Base-by-base conservation (phyloP, 176 grass and related monocot species). In the Coix lacrymajobi region DNA sequence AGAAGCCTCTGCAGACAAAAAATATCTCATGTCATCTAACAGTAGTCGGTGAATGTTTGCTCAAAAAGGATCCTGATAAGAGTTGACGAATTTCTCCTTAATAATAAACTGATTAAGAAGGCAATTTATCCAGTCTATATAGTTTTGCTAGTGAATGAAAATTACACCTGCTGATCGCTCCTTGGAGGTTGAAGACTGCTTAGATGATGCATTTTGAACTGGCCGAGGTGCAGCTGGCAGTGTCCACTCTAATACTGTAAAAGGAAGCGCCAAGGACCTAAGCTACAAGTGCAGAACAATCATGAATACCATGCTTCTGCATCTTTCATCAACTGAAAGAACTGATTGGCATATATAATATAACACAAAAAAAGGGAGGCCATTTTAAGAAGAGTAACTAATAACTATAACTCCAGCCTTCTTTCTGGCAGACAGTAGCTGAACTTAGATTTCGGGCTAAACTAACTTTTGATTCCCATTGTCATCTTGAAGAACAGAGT, bases 191-290 rank as follows among this genome's bases (percentile, higher is more conserved):
- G 90, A 72, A 6, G 88, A 86, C 81, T 94, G 90, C 57, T 79
- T 93, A 73, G 90, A 85, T 85, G 87, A 58, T 51, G 84, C 83
- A 79, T 87, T 96, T 84, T 92, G 90, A 79, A 60, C 70, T 26
- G 96, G 93, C 58, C 93, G 88, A 66, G 96, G 89, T 65, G 70
- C 92, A 83, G 92, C 80, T 82, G 92, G 92, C 61, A 98, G 85
- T 75, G 96, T 98, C 92, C 96, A 98, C 83, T 98, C 96, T 70
- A 98, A 87, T 38, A 98, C 96, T 41, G 91, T 95, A 98, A 98
- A 98, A 86, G 96, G 96, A 93, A 98, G 92, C 87, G 96, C 96
- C 89, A 98, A 92, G 44, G 96, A 98, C 87, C 96, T 95, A 92
- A 98, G 96, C 96, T 98, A 95, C 89, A 66, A 82, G 48, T 76